Evolutionary conservation across 1,139 yeast genomes (phyloP), one percentile per base, ranked within the genome.

Genomic region (Taphrina betulina): DNA sequence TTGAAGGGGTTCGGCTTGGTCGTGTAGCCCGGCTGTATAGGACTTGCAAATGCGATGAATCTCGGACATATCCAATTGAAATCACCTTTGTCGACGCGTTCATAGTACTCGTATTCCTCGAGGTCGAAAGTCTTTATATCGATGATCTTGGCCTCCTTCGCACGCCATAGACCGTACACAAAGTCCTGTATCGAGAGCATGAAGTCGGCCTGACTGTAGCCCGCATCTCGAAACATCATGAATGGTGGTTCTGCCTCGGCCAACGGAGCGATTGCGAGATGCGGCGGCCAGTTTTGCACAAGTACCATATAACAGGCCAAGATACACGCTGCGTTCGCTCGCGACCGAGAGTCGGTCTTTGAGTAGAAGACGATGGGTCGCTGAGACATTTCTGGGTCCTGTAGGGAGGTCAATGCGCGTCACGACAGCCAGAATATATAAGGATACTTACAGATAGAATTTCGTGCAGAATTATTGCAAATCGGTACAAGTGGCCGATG

Each of bases 251-350:
- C 92, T 2, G 85, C 81, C 68, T 92, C 97, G 2, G 95, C 82
- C 57, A 92, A 79, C 0, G 98, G 98, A 61, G 95, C 96, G 62
- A 92, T 74, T 0, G 92, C 98, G 69, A 92, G 92, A 69, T 92
- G 98, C 0, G 98, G 98, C 0, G 96, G 89, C 98, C 98, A 92
- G 17, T 90, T 84, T 69, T 92, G 98, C 16, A 92, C 90, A 60
- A 92, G 73, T 0, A 92, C 83, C 97, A 92, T 89, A 70, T 92
- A 92, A 66, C 97, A 88, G 63, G 96, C 87, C 57, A 92, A 75
- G 61, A 92, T 75, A 70, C 97, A 89, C 2, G 97, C 97, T 14
- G 97, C 95, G 67, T 94, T 92, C 8, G 97, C 83, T 64, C 98
- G 73, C 64, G 83, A 84, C 62, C 86, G 81, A 1, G 95, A 80